Base-by-base conservation (phyloP, 352 stramenopile species). In the Phytophthora nicotianae region DNA sequence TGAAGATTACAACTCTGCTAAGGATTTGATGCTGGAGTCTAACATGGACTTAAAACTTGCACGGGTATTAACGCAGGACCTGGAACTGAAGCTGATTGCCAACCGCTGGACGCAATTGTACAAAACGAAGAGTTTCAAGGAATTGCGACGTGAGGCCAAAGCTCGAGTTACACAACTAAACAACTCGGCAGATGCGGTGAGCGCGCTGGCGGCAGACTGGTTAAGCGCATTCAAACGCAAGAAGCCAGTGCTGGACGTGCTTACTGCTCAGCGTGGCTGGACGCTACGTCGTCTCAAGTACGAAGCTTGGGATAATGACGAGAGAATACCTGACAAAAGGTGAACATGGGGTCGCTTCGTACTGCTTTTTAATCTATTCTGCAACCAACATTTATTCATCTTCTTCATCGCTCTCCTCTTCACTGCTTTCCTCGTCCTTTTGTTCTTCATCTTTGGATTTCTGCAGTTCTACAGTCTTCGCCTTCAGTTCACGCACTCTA, bases 101-200 rank as follows among this genome's bases (percentile, higher is more conserved):
- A 91, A 89, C 55, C 70, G 52, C 27, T 91, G 79, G 77, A 78
- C 83, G 19, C 59, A 77, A 32, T 29, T 86, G 14, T 91, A 84
- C 41, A 70, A 61, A 29, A 38, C 47, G 19, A 84, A 81, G 26
- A 52, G 46, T 10, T 79, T 76, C 37, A 79, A 83, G 38, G 54
- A 82, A 19, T 49, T 90, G 5, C 68, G 72, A 46, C 65, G 64
- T 3, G 69, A 86, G 24, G 75, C 65, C 24, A 65, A 67, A 41
- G 27, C 33, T 14, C 51, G 53, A n/a, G 45, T 21, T 23, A 37
- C 20, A 23, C 20, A 51, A 37, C 20, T 32, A 11, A 50, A 29
- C 16, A 49, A 48, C 4, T 8, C 38, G 16, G 23, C 21, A 29
- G 35, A 33, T 62, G 48, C 45, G 23, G 41, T 68, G 16, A 50